Base-by-base conservation (phyloP, 768 basidiomycete genomes). In the Gloeostereum incarnatum region DNA sequence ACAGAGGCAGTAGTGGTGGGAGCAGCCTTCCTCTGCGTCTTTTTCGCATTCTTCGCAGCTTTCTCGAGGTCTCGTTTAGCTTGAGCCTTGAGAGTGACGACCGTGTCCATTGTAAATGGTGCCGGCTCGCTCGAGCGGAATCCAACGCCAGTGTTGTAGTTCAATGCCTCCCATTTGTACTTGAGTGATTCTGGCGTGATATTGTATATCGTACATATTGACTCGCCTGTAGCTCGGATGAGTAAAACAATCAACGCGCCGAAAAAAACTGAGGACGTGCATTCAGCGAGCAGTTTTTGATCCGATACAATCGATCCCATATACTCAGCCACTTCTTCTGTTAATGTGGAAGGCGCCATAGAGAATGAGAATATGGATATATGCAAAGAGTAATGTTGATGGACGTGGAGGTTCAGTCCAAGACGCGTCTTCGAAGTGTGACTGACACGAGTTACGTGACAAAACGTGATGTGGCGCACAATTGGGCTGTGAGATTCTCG, bases 151-250 rank as follows among this genome's bases (percentile, higher is more conserved):
- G 39, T 37, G 22, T 25, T 20, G 31, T 23, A 66, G 63, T 49
- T 66, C 63, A 52, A 60, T 39, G 81, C 81, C 51, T 88, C 80
- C 67, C 79, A 77, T 53, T 85, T 87, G 57, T 64, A 87, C 27
- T 65, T 66, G 14, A 88, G 63, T 34, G 61, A 53, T 17, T 74
- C 65, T 16, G 77, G 65, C 21, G 60, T 46, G 26, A 80, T 24
- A 41, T 71, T 69, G 59, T 76, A 81, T 46, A 71, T 71, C 52
- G 69, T 63, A 53, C 85, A 88, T 43, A 87, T 63, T 18, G 66
- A 63, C 22, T 69, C 65, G 46, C 82, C 84, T 87, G 49, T 9
- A 5, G 18, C 41, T 49, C 41, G 36, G 40, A 50, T 52, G 25
- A 38, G 42, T 20, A 35, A 9, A 17, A 35, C 20, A 10, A 25